A percentile compares a stretch with the other conserved stretches of the same genome.
phyloP scores from a whole-genome alignment of 2,329 filamentous ascomycete species.

The Sphaerulina populicola region DNA sequence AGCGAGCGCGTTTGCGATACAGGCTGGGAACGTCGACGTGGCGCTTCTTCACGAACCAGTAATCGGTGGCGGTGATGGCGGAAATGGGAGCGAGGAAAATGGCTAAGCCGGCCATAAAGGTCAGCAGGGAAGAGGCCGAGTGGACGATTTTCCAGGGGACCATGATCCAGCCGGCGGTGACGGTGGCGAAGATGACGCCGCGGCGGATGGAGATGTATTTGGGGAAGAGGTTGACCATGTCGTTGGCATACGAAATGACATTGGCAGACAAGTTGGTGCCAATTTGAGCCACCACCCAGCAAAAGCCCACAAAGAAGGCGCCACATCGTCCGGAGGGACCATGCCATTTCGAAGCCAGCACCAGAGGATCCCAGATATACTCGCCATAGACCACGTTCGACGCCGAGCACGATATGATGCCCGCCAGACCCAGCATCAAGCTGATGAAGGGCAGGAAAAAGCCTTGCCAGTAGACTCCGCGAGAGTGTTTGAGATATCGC shows the following conservation, averaged over 20 bases:
- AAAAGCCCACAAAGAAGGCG: slow-evolving; percentile 30
- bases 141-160: slow-evolving; percentile 54
- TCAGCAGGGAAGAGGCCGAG: slow-evolving; percentile 50
- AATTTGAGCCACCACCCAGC: slow-evolving; percentile 47
- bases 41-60: slow-evolving; percentile 46
- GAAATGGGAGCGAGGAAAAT: slow-evolving; percentile 59
- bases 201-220: slow-evolving; percentile 42
- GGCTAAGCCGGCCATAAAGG: slow-evolving; percentile 53
- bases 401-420: slow-evolving; percentile 52
- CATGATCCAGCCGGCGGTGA: slow-evolving; percentile 47
- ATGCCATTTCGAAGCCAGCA: slow-evolving; percentile 33
- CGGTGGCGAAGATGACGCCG: slow-evolving; percentile 40
- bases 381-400: slow-evolving; percentile 46
- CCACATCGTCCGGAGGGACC: slow-evolving; percentile 29
- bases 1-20: slow-evolving; percentile 44
- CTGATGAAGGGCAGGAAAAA: slow-evolving; percentile 44
- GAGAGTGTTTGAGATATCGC: slow-evolving; percentile 29
- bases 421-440: slow-evolving; percentile 40
- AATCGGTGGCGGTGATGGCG: slow-evolving; percentile 49
- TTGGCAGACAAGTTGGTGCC: slow-evolving; percentile 49
- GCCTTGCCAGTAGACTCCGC: slow-evolving; percentile 33
- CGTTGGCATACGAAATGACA: slow-evolving; percentile 47
- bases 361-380: slow-evolving; percentile 34
- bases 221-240: slow-evolving; percentile 45
- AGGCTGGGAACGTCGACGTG: slow-evolving; percentile 44